Base-by-base conservation (phyloP, 768 basidiomycete species). In the Mycena albidolilacea region DNA sequence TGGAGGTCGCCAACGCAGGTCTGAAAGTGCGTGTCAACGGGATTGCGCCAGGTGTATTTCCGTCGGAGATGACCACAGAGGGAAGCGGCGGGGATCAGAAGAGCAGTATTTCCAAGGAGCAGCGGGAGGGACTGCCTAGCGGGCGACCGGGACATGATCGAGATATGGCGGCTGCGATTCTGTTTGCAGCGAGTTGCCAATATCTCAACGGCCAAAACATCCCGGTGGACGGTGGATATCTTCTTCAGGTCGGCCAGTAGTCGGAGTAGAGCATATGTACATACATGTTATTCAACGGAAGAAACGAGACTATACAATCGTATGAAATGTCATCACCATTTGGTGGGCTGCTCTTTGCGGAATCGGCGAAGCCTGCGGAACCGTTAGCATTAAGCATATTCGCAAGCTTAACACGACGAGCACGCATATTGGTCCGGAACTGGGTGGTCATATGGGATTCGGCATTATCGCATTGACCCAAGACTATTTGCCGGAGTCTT, bases 11-110 rank as follows among this genome's bases (percentile, higher is more conserved):
- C 38, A 71, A 75, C 30, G 44, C 43, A 3, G 59, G 59, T 12
- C 43, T 62, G 43, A 62, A 46, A 11, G 70, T 80, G 23, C 79
- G 80, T 17, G 76, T 81, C 15, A 81, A 81, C 71, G 78, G 69
- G 12, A 80, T 80, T 30, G 76, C 79, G 0, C 80, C 80, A 30
- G 80, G 80, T 9, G 59, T 75, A 15, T 81, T 75, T 67, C 71
- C 77, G 7, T 76, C 77, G 8, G 79, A 80, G 63, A 75, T 81
- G 72, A 77, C 76, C 64, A 38, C 41, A 21, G 54, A 64, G 63
- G 57, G 58, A 35, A 52, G 71, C 57, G 59, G 67, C 23, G 59
- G 30, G 67, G 46, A 71, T 52, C 41, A 67, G 64, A 68, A 75
- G 67, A 37, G 67, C 41, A 23, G 58, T 55, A 52, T 75, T 60